phyloP scores from a whole-genome alignment of 225 moss, liverwort and hornwort species.

The Sphagnum contortum region DNA sequence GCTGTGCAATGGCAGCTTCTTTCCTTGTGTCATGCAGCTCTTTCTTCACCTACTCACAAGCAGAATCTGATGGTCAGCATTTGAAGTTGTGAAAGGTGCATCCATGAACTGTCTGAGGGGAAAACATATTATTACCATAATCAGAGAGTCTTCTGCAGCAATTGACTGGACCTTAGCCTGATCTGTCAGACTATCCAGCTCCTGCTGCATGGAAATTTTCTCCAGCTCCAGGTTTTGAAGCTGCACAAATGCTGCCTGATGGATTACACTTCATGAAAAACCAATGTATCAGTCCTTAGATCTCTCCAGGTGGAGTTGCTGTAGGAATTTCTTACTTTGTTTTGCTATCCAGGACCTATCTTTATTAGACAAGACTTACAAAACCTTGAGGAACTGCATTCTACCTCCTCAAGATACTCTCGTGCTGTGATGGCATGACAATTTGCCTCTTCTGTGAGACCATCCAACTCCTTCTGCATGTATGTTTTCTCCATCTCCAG shows the following conservation, averaged over 20 bases:
- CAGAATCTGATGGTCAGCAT: too few species aligned
- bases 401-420: slow-evolving; percentile 47
- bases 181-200: slow-evolving; percentile 48
- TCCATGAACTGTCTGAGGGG: too few species aligned
- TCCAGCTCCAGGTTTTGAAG: slow-evolving; percentile 57
- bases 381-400: too few species aligned
- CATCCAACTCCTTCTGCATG: slow-evolving; percentile 76
- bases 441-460: slow-evolving; percentile 35
- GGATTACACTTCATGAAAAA: too few species aligned
- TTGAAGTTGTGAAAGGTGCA: too few species aligned
- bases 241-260: slow-evolving; percentile 13
- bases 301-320: too few species aligned
- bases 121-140: slow-evolving; percentile 35
- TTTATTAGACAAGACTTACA: too few species aligned
- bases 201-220: slow-evolving; percentile 71
- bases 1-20: slow-evolving; percentile 27
- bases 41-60: slow-evolving; percentile 33
- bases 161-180: slow-evolving; percentile 37
- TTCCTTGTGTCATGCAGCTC: slow-evolving; percentile 47
- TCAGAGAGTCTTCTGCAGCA: slow-evolving; percentile 19
- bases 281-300: too few species aligned
- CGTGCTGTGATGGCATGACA: slow-evolving; percentile 25
- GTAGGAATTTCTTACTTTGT: too few species aligned
- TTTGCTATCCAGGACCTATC: too few species aligned
- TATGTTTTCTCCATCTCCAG: slow-evolving; percentile 59